A percentile compares a stretch with the other conserved stretches of the same genome.
These are phyloP conservation scores for Cladophialophora psammophila DNA, from an alignment of 2,329 filamentous ascomycete species.

Conservation along the genomic window DNA sequence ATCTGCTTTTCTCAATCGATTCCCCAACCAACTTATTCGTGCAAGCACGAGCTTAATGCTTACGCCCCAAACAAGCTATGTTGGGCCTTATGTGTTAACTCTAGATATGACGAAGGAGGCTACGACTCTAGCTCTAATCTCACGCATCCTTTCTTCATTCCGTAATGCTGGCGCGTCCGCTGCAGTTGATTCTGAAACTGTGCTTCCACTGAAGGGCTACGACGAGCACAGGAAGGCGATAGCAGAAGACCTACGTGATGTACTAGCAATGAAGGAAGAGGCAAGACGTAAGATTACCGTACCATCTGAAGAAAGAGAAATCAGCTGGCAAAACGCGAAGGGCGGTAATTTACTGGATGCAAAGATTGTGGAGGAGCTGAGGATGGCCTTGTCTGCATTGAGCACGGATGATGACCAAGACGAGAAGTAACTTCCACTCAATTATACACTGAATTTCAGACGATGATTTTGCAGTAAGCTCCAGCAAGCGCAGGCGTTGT, in stretches of 20 bases:
- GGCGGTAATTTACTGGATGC: conserved; percentile 71
- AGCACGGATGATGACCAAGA: conserved; percentile 46
- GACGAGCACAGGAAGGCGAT: conserved; percentile 74
- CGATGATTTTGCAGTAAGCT: neutral
- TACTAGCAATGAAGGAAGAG: conserved; percentile 54
- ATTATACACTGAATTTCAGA: conserved; percentile 9
- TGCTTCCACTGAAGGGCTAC: conserved; percentile 65
- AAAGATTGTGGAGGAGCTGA: conserved; percentile 74
- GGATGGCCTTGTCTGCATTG: conserved; percentile 58
- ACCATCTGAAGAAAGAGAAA: conserved; percentile 75
- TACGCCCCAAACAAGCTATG: conserved; percentile 49
- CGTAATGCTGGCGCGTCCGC: conserved; percentile 68
- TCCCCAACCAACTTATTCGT: conserved; percentile 76
- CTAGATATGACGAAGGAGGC: conserved; percentile 36
- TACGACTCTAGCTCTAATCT: conserved; percentile 73
- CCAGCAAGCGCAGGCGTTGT: neutral
- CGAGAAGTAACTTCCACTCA: conserved; percentile 29
- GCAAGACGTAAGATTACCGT: conserved; percentile 71
- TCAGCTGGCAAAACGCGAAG: conserved; percentile 61
- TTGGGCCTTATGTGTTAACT: conserved; percentile 50
- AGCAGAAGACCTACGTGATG: conserved; percentile 76
- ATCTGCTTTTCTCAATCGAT: conserved; percentile 86
- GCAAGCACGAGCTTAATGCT: conserved; percentile 74
- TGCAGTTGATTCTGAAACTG: conserved; percentile 65
- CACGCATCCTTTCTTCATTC: conserved; percentile 73